These are phyloP conservation scores for Botrytis byssoidea DNA, from an alignment of 2,329 filamentous ascomycete genomes.

Conservation along the genomic window DNA sequence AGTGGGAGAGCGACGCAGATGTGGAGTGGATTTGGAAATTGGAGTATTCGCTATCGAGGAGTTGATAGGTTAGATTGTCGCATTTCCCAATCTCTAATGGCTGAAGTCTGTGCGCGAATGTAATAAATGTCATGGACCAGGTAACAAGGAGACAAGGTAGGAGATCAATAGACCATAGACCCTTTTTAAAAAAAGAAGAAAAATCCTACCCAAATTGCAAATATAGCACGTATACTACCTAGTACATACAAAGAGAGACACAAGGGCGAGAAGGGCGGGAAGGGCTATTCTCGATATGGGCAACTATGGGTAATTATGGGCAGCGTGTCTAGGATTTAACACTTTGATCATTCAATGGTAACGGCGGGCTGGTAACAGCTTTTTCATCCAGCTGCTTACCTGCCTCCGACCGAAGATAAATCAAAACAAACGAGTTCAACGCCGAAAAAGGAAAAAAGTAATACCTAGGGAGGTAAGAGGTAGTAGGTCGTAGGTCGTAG, in stretches of 20 bases:
- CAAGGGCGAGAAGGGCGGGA: not conserved
- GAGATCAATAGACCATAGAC: not conserved
- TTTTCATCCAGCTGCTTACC: not conserved
- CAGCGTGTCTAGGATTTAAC: not conserved
- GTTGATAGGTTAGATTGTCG: constrained; percentile 5
- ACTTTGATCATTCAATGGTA: not conserved
- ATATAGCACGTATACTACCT: not conserved
- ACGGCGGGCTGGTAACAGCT: not conserved
- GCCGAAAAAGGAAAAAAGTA: not conserved
- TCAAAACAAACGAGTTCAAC: not conserved
- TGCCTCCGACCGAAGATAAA: not conserved
- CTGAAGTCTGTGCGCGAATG: constrained; percentile 3
- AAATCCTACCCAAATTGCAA: not conserved
- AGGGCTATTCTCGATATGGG: not conserved
- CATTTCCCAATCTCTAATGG: not conserved
- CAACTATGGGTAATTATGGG: not conserved
- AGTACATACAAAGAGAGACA: not conserved
- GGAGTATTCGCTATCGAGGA: not conserved
- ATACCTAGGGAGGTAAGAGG: not conserved
- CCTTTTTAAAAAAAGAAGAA: not conserved
- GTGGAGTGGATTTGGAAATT: not conserved
- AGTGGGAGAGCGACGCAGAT: constrained; percentile 1
- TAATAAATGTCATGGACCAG: not conserved
- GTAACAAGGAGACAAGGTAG: not conserved
- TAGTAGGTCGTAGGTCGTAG: not conserved